Evolutionary conservation across 306 rosid genomes (phyloP), one percentile per base, ranked within the genome.

Genomic region (Benincasa hispida): DNA sequence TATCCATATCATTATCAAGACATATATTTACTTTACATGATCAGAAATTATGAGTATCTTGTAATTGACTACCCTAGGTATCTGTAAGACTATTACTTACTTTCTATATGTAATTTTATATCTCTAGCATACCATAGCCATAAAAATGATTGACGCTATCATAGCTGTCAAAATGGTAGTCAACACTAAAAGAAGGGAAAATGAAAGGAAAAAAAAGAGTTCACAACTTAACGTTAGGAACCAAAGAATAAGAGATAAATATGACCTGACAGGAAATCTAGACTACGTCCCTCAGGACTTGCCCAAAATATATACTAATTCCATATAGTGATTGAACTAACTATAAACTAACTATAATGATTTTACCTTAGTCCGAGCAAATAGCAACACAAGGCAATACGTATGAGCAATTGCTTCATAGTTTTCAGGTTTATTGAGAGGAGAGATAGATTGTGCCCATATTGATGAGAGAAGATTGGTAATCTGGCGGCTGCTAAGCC

Each of bases 351-450:
- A 81, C 41, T 62, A 76, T 70, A 79, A 55, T 53, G 80, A 59
- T 65, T 34, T 45, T 87, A 92, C 98, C 96, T 89, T 92, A 8
- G 85, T 78, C 39, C 91, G 82, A 48, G 92, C 89, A 86, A 87
- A 86, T 79, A 90, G 84, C 84, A 87, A 62, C 77, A 89, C 85
- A 72, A 92, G 87, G 78, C 89, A 82, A 89, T 88, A 90, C 53
- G 96, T 85, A 82, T 84, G 85, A 82, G 94, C 86, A 76, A 92
- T 85, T 80, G 91, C 98, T 89, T 90, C 96, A 72, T 86, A 92
- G 77, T 89, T 90, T 82, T 80, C 89, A 10, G 98, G 96, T 77
- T 78, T 74, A 85, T 92, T 92, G 78, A 60, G 82, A 65, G 98
- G 88, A 79, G 90, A 90, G 65, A 83, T 72, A 75, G 93, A 87